phyloP scores from a whole-genome alignment of 768 basidiomycete species.

The Aureoboletus auriporus region DNA sequence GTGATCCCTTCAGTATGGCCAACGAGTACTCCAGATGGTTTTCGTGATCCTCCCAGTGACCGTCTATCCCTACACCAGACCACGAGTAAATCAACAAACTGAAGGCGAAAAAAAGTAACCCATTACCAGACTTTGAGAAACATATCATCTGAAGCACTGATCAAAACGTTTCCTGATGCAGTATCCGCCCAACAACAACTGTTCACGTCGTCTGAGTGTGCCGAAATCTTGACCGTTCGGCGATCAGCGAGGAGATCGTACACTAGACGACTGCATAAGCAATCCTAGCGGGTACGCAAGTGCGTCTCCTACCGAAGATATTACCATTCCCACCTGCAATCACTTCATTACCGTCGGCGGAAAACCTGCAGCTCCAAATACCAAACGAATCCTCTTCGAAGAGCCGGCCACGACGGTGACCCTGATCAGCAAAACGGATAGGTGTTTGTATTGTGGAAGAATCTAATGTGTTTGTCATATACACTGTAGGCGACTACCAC shows the following conservation, averaged over 20 bases:
- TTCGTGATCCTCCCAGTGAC: constrained; percentile 45
- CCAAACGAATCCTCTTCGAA: constrained; percentile 50
- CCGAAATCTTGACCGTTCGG: constrained; percentile 80
- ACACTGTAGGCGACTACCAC: constrained; percentile 62
- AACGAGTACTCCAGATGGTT: constrained; percentile 89
- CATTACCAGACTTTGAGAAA: constrained; percentile 94
- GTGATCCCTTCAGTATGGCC: constrained; percentile 97
- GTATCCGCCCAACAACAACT: constrained; percentile 96
- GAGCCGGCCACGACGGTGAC: constrained; percentile 32
- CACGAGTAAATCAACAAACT: background rate
- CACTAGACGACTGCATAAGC: constrained; percentile 42
- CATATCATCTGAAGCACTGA: constrained; percentile 93
- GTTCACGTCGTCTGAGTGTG: constrained; percentile 90
- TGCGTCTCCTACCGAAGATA: constrained; percentile 55
- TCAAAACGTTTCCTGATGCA: constrained; percentile 86
- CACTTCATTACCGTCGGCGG: constrained; percentile 93
- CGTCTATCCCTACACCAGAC: constrained; percentile 44
- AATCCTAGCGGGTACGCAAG: background rate
- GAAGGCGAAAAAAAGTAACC: background rate
- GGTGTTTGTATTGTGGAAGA: constrained; percentile 57
- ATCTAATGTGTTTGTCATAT: constrained; percentile 71
- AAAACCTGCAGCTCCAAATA: constrained; percentile 95
- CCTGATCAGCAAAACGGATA: constrained; percentile 52
- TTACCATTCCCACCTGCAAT: constrained; percentile 87
- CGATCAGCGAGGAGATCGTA: constrained; percentile 84